Percentiles rank a stretch among this genome's conserved stretches.
Conservation (phyloP, 73 alveolate genomes). For the Breviolum minutum region DNA sequence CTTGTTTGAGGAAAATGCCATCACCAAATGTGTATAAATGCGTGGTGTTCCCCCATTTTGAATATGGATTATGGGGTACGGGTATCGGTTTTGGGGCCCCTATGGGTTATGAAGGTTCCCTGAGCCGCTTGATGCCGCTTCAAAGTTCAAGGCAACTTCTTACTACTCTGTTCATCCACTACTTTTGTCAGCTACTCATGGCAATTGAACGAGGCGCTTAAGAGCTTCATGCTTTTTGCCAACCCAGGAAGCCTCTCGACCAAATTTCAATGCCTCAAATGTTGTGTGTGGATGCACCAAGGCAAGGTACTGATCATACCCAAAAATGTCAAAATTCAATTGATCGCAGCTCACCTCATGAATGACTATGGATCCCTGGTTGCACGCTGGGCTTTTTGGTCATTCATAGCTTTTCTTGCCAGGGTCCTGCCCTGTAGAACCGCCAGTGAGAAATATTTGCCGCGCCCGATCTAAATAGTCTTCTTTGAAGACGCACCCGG, state of each 20-base stretch:
- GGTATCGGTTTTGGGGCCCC: neutral
- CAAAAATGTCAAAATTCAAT: too few relatives aligned
- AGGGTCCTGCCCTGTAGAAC: neutral
- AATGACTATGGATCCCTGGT: neutral
- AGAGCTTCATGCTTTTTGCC: conserved; percentile 48
- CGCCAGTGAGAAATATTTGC: conserved; percentile 15
- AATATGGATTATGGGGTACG: neutral
- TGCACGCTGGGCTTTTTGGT: neutral
- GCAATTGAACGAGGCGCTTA: neutral
- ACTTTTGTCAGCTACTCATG: too few relatives aligned
- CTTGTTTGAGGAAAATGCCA: too few relatives aligned
- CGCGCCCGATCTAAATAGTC: conserved; percentile 20
- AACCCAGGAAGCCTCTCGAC: conserved; percentile 44
- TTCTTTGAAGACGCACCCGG: conserved; percentile 33
- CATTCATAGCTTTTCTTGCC: conserved; percentile 31
- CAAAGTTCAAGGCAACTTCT: too few relatives aligned
- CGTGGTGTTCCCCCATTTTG: neutral
- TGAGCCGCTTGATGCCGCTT: too few relatives aligned
- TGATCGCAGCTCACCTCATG: neutral
- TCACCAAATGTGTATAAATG: too few relatives aligned
- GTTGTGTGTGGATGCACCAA: neutral
- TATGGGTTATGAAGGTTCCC: neutral
- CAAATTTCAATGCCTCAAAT: conserved; percentile 44
- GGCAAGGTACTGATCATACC: too few relatives aligned
- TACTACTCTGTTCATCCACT: too few relatives aligned